Percentiles rank a stretch among this genome's conserved stretches.
Conservation (phyloP, 306 rosid species). For the Ziziphus jujuba region DNA sequence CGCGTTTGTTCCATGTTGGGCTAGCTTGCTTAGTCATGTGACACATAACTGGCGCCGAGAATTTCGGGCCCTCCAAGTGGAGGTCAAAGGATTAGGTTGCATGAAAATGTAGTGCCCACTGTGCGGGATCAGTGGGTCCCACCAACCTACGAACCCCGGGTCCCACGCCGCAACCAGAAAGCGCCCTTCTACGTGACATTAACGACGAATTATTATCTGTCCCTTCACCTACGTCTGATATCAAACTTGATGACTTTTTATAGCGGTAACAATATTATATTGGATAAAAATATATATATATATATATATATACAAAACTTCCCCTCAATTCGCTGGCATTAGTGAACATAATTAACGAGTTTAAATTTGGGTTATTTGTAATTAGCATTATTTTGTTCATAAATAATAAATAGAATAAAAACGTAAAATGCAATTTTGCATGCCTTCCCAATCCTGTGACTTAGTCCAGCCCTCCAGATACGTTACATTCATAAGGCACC, state of each 20-base stretch:
- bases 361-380: no score
- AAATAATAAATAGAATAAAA: no score
- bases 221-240: background rate
- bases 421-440: background rate
- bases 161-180: background rate
- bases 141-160: background rate
- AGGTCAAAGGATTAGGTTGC: slow-evolving; percentile 35
- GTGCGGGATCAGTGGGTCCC: background rate
- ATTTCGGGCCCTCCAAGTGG: slow-evolving; percentile 44
- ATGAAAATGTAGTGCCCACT: slow-evolving; percentile 1
- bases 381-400: no score
- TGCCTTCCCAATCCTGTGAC: slow-evolving; percentile 1
- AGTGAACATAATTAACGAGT: no score
- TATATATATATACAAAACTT: no score
- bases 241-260: no score
- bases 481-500: background rate
- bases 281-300: no score
- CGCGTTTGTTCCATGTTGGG: slow-evolving; percentile 2
- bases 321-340: no score
- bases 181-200: slow-evolving; percentile 9
- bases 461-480: slow-evolving; percentile 1
- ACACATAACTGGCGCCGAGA: slow-evolving; percentile 46
- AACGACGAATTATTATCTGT: background rate
- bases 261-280: no score
- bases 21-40: background rate